Evolutionary conservation across 805 yeast genomes (phyloP), one percentile per base, ranked within the genome.

Genomic region (Wickerhamomyces subpelliculosus): DNA sequence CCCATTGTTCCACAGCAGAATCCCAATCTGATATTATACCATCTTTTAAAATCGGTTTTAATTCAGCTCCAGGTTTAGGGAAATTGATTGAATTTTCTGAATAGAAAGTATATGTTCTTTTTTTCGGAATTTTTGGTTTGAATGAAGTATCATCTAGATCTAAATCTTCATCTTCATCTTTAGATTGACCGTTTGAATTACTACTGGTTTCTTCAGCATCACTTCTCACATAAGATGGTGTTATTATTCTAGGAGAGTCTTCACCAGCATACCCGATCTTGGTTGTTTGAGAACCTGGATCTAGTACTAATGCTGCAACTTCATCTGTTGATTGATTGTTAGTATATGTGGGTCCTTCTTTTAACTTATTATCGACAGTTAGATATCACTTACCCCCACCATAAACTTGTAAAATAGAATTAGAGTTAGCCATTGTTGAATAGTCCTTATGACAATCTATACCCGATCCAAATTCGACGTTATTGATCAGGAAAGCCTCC

Each of bases 201-300:
- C 16, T 8, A 13, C 22, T 14, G 8, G 22, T 16, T 4, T 21
- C 16, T 4, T 11, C 32, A 22, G 39, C 41, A 39, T 49, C 49
- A 23, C 45, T 22, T 8, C 79, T 83, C 52, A 76, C 86, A 43
- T 60, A 72, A 1, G 96, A 84, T 3, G 96, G 93, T 11, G 80
- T 58, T 19, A 84, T 75, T 4, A 79, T 64, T 45, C 80, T 75
- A 11, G 98, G 98, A 38, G 76, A 72, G 55, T 89, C 96, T 40
- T 87, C 90, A 10, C 97, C 97, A 4, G 97, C 89, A 60, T 76
- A 88, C 2, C 98, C 98, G 16, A 82, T 77, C 38, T 90, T 77
- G 7, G 96, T 87, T 42, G 77, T 65, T 44, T 70, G 77, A 10
- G 96, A 81, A 26, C 97, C 97, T 2, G 95, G 89, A 54, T 93